Evolutionary conservation across 1,284 basidiomycete genomes (phyloP), one percentile per base, ranked within the genome.

Genomic region (Cryptococcus jaspeensis): DNA sequence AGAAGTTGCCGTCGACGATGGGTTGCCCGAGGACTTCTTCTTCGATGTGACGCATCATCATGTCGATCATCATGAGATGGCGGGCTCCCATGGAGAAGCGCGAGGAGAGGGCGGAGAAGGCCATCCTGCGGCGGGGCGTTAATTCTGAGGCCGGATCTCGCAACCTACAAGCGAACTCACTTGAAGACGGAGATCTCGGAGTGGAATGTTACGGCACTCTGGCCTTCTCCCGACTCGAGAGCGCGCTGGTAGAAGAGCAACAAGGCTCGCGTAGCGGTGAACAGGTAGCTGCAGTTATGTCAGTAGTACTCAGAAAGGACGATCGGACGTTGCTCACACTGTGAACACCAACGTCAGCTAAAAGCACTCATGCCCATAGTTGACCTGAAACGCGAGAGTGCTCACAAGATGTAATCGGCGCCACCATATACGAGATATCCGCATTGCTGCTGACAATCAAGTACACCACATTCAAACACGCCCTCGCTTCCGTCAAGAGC

Each of bases 141-240:
- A 40, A 11, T 16, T 18, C 6, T 15, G 7, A 15, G 37, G 25
- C 12, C 22, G 32, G 9, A 50, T 16, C 25, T n/a, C 11, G 13
- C 20, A 12, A 6, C 18, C 35, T 8, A 11, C 22, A 1, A 20
- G 5, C 11, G 20, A 11, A n/a, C 41, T 60, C 52, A 72, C 69
- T 66, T 61, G 56, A 74, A 71, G 5, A 73, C 64, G 13, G 70
- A 64, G 16, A 76, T 68, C 59, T 76, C 74, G 2, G 55, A 50
- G 9, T 64, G 53, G 6, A 69, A 55, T 11, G 59, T 56, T 22
- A 59, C 58, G 2, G 63, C 67, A 0, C 61, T 44, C 25, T 42
- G 36, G 3, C 48, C 38, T 40, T 72, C 69, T 1, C 59, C 54
- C 2, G 56, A 58, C 20, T 65, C 62, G 0, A 74, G 55, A 1